Evolutionary conservation across 2,329 filamentous ascomycete species (phyloP), one percentile per base, ranked within the genome.

Genomic region (Triangularia verruculosa): DNA sequence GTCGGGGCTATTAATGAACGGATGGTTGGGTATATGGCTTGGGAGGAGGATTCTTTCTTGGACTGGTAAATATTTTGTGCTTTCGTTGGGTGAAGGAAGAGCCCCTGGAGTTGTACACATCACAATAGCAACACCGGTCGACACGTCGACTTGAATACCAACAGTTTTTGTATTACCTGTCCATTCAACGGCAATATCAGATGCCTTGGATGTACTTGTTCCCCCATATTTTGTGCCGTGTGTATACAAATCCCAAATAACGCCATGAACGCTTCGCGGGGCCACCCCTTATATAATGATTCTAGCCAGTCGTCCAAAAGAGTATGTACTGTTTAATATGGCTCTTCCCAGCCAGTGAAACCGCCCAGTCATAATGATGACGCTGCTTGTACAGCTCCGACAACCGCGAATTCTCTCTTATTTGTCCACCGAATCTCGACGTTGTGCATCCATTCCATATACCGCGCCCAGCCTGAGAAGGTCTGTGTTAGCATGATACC

Each of bases 381-480:
- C 24, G 85, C 85, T 7, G 86, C 88, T 70, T 85, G 85, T n/a
- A 84, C 80, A 8, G 81, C 84, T 27, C 90, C 89, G 1, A 82
- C 79, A n/a, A 79, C 83, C 72, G 84, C 86, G 77, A 90, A 91
- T 0, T 80, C 75, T 66, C 79, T 82, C 72, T 89, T 87, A 75
- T 82, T 89, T 63, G 86, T 86, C 78, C 82, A 84, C 67, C 76
- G 77, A 52, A 97, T 82, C 66, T 96, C 89, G 62, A 96, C 89
- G 64, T 83, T 77, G 74, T 97, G 95, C 76, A 91, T 89, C 93
- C 93, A 98, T 75, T 92, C 87, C 93, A 97, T 97, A 74, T 93
- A 96, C 72, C 89, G 88, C 22, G 89, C 89, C 93, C 94, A 97
- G 70, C 92, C 93, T 97, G 70, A 52, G 66, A 47, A 61, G 61